These are phyloP conservation scores for Suhomyces taliae DNA, from an alignment of 1,139 yeast species.

Conservation along the genomic window DNA sequence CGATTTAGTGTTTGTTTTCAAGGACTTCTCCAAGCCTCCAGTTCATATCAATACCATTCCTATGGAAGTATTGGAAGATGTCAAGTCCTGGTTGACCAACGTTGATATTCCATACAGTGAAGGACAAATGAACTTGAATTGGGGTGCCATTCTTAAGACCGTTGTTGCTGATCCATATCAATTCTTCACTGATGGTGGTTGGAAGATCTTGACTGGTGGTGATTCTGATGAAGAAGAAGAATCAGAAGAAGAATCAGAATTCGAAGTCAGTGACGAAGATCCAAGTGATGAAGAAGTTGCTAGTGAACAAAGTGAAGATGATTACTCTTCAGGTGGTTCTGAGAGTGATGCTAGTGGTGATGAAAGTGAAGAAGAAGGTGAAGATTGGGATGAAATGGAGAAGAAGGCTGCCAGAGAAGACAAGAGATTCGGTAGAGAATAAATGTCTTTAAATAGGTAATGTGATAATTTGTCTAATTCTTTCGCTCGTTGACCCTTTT, in stretches of 20 bases:
- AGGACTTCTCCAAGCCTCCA: conserved; percentile 84
- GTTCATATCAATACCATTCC: conserved; percentile 95
- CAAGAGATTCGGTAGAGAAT: conserved; percentile 31
- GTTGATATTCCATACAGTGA: conserved; percentile 94
- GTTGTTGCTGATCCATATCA: conserved; percentile 90
- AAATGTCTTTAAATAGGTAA: neutral
- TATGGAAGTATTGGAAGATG: conserved; percentile 86
- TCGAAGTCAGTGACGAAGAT: conserved; percentile 62
- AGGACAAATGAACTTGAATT: conserved; percentile 93
- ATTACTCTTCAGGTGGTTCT: conserved; percentile 29
- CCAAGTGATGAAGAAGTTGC: conserved; percentile 75
- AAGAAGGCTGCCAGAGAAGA: conserved; percentile 62
- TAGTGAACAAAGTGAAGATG: conserved; percentile 52
- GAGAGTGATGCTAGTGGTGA: conserved; percentile 45
- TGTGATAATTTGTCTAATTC: no score
- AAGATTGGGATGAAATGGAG: conserved; percentile 76
- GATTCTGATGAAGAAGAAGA: conserved; percentile 65
- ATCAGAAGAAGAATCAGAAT: conserved; percentile 61
- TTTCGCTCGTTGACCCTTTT: no score
- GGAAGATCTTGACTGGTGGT: conserved; percentile 83
- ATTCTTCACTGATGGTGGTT: conserved; percentile 92
- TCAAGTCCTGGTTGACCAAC: conserved; percentile 94
- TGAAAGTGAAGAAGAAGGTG: conserved; percentile 56
- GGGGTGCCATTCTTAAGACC: conserved; percentile 96
- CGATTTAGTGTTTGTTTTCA: conserved; percentile 91